Percentiles rank a stretch among this genome's conserved stretches.
These are phyloP conservation scores for Aspergillus incahuasiensis DNA, from an alignment of 495 filamentous ascomycete genomes.

Conservation along the genomic window DNA sequence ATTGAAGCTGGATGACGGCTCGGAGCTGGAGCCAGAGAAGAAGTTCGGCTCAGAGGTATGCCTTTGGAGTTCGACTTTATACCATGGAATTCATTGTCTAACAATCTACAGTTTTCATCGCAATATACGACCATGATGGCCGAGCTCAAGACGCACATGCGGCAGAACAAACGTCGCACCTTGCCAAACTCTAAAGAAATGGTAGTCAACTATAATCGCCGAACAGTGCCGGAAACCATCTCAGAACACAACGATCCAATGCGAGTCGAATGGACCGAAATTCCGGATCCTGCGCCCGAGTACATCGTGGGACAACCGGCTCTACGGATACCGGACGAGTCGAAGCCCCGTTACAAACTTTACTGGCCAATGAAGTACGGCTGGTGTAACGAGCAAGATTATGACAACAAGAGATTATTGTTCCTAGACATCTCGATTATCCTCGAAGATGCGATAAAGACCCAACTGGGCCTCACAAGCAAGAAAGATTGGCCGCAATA, in stretches of 20 bases:
- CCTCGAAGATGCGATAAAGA: constrained; percentile 78
- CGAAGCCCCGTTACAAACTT: constrained; percentile 83
- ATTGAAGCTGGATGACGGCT: constrained; percentile 65
- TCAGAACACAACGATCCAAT: constrained; percentile 90
- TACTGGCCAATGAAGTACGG: constrained; percentile 88
- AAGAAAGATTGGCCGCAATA: constrained; percentile 84
- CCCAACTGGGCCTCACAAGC: constrained; percentile 70
- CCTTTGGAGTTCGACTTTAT: not conserved
- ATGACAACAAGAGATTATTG: constrained; percentile 66
- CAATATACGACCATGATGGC: constrained; percentile 76
- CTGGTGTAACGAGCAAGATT: constrained; percentile 86
- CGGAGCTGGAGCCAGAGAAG: constrained; percentile 62
- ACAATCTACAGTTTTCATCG: constrained; percentile 54
- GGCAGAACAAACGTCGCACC: constrained; percentile 84
- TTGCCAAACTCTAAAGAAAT: constrained; percentile 94
- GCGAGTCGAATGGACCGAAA: constrained; percentile 92
- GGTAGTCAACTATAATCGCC: constrained; percentile 85
- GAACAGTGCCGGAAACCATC: constrained; percentile 75
- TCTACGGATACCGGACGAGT: constrained; percentile 79
- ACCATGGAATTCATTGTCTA: constrained; percentile 5
- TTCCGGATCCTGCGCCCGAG: constrained; percentile 60
- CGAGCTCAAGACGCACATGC: constrained; percentile 86
- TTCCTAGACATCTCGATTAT: constrained; percentile 82
- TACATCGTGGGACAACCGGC: constrained; percentile 80
- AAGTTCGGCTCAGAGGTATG: constrained; percentile 79